Percentiles rank a stretch among this genome's conserved stretches.
Conservation (phyloP, 2,329 filamentous ascomycete genomes). For the Hawksworthiomyces lignivorus region DNA sequence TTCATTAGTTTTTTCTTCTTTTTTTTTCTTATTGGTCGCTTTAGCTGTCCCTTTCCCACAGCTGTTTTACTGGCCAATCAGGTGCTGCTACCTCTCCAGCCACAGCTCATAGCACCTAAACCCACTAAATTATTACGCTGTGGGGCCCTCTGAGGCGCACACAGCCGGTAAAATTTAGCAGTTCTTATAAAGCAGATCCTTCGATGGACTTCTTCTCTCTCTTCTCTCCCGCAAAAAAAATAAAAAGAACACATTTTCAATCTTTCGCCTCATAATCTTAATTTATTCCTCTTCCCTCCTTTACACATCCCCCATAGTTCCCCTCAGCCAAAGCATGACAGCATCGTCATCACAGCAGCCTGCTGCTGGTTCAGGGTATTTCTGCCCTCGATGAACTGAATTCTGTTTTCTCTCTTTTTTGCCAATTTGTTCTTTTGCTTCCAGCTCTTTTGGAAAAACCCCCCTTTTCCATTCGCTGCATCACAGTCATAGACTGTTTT, state of each 20-base stretch:
- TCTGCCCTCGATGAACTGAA: conserved; percentile 15
- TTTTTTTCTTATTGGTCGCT: too few relatives aligned
- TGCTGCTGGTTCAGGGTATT: conserved; percentile 13
- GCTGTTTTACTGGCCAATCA: conserved; percentile 4
- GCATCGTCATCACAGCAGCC: conserved; percentile 16
- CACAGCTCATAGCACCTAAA: too few relatives aligned
- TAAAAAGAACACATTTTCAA: conserved; percentile 8
- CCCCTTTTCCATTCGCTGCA: background rate
- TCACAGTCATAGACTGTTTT: background rate
- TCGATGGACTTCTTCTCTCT: conserved; percentile 1
- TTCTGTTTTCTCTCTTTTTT: background rate
- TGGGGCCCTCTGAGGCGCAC: too few relatives aligned
- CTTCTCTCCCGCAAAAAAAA: conserved; percentile 1
- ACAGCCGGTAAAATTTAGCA: too few relatives aligned
- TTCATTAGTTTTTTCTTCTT: too few relatives aligned
- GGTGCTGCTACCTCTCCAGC: too few relatives aligned
- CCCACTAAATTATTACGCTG: too few relatives aligned
- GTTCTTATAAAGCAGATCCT: too few relatives aligned
- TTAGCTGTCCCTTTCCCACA: too few relatives aligned
- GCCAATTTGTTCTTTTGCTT: background rate
- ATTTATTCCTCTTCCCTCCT: background rate
- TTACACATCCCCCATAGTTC: background rate
- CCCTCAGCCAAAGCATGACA: conserved; percentile 13
- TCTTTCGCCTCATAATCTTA: background rate
- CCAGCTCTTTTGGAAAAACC: too few relatives aligned